Percentiles rank a stretch among this genome's conserved stretches.
Evolutionary conservation across 202 grass and related monocot species (phyloP).

Genomic region (Panicum virgatum): DNA sequence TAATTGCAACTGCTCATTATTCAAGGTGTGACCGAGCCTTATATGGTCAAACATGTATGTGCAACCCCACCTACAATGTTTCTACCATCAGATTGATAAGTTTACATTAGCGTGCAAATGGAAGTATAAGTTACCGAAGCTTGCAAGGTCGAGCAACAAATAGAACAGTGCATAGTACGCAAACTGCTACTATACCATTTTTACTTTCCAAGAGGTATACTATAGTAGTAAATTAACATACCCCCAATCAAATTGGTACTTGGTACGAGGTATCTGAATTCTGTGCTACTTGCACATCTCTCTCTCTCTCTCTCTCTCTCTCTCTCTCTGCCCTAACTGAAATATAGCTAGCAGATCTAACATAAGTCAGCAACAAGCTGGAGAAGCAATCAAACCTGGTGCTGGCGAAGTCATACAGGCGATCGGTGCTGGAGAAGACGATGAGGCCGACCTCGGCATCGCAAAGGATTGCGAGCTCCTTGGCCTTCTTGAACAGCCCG

Average conservation of each 20-base stretch:
- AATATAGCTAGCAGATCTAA: slow-evolving; percentile 15
- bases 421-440: slow-evolving; percentile 46
- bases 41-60: not conserved
- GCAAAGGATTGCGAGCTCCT: slow-evolving; percentile 40
- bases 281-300: not conserved
- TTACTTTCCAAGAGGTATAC: not conserved
- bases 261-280: slow-evolving; percentile 30
- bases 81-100: not conserved
- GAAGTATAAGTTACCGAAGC: not conserved
- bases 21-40: not conserved
- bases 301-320: not conserved
- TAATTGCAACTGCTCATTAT: not conserved
- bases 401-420: slow-evolving; percentile 37
- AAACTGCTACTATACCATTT: not conserved
- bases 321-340: not conserved
- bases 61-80: not conserved
- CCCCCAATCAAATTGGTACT: slow-evolving; percentile 15
- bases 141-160: not conserved
- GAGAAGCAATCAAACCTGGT: slow-evolving; percentile 15
- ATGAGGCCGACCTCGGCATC: slow-evolving; percentile 41
- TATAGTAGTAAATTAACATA: not conserved
- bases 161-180: not conserved
- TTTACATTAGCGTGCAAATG: not conserved
- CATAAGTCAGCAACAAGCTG: not conserved
- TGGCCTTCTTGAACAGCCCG: slow-evolving; percentile 43